These are phyloP conservation scores for Rutidosis leptorrhynchoides DNA, from an alignment of 129 eudicot species.

Conservation along the genomic window DNA sequence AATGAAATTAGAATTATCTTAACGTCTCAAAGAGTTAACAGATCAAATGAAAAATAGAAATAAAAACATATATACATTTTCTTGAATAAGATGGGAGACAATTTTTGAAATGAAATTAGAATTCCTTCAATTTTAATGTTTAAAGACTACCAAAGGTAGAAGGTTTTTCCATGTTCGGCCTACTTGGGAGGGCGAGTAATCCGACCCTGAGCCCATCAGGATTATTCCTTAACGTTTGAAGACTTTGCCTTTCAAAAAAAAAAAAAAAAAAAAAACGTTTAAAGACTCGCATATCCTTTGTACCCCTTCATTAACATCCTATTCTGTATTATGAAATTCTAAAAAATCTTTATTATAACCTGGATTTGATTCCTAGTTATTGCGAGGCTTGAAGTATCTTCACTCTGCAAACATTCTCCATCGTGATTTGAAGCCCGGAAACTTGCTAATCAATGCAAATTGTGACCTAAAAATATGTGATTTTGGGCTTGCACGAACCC, in stretches of 20 bases:
- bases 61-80: not conserved
- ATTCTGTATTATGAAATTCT: not conserved
- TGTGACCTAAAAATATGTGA: constrained; percentile 72
- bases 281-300: not conserved
- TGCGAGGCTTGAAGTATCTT: constrained; percentile 70
- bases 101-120: constrained; percentile 6
- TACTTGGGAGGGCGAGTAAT: too few relatives aligned
- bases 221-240: too few relatives aligned
- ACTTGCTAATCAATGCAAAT: constrained; percentile 61
- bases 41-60: constrained; percentile 4
- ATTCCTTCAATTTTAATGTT: not conserved
- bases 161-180: too few relatives aligned
- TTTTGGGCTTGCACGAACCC: constrained; percentile 65
- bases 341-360: constrained; percentile 9
- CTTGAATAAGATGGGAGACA: not conserved
- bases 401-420: constrained; percentile 79
- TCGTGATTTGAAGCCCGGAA: constrained; percentile 73
- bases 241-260: too few relatives aligned
- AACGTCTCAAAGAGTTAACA: not conserved
- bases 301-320: not conserved
- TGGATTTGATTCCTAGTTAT: constrained; percentile 40
- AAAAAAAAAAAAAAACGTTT: too few relatives aligned
- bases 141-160: too few relatives aligned
- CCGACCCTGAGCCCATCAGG: too few relatives aligned
- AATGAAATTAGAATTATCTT: constrained; percentile 13